Conservation (phyloP, 495 filamentous ascomycete species). For the Aspergillus wentii region DNA sequence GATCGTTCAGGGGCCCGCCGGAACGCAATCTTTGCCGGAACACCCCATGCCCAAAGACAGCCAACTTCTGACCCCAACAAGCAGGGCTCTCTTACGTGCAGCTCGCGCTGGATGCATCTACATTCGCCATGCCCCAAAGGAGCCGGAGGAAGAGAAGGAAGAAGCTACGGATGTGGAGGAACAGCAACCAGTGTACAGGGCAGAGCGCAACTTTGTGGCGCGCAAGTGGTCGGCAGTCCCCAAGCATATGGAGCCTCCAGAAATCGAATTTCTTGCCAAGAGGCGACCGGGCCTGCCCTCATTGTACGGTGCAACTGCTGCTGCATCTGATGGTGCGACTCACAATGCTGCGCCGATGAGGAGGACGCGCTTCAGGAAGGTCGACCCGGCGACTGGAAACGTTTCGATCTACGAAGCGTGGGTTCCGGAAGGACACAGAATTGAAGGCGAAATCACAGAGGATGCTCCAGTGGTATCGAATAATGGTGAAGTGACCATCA, state of each 20-base stretch:
- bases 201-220: slow-evolving; percentile 58
- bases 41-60: slow-evolving; percentile 82
- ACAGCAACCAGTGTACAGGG: slow-evolving; percentile 20
- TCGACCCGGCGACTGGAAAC: slow-evolving; percentile 69
- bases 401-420: slow-evolving; percentile 76
- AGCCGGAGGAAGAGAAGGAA: slow-evolving; percentile 47
- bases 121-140: slow-evolving; percentile 38
- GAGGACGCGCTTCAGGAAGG: slow-evolving; percentile 70
- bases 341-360: slow-evolving; percentile 50
- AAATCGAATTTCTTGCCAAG: slow-evolving; percentile 81
- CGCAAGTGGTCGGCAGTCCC: slow-evolving; percentile 77
- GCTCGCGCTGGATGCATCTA: slow-evolving; percentile 72
- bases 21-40: slow-evolving; percentile 44
- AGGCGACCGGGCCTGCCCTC: slow-evolving; percentile 69
- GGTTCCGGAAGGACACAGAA: slow-evolving; percentile 70
- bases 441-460: slow-evolving; percentile 75
- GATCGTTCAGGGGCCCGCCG: slow-evolving; percentile 53
- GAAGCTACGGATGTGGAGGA: slow-evolving; percentile 42
- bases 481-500: slow-evolving; percentile 29
- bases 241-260: slow-evolving; percentile 67
- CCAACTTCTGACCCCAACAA: slow-evolving; percentile 70
- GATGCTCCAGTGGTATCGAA: slow-evolving; percentile 31
- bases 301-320: slow-evolving; percentile 42
- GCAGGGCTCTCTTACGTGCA: slow-evolving; percentile 77
- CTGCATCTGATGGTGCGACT: slow-evolving; percentile 36